These are phyloP conservation scores for Cytospora piceae DNA, from an alignment of 2,329 filamentous ascomycete species.

Conservation along the genomic window DNA sequence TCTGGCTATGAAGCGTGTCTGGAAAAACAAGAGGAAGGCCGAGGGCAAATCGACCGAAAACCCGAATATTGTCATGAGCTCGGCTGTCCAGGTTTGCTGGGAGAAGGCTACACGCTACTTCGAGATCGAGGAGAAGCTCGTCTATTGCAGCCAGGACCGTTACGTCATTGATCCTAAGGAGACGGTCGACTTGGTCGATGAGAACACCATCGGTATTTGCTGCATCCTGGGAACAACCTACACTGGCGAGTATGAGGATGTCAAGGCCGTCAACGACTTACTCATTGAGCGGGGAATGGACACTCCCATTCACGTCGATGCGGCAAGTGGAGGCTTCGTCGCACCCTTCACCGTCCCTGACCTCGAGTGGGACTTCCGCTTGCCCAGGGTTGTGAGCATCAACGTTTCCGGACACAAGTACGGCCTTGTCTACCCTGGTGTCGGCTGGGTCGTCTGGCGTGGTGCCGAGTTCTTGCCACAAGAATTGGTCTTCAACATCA, in stretches of 20 bases:
- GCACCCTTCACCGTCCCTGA: constrained; percentile 82
- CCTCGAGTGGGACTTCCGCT: constrained; percentile 88
- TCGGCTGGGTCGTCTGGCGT: constrained; percentile 93
- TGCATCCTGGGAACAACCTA: constrained; percentile 90
- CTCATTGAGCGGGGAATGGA: constrained; percentile 75
- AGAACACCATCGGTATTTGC: constrained; percentile 88
- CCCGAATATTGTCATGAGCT: constrained; percentile 95
- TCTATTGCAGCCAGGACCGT: constrained; percentile 64
- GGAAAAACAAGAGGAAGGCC: constrained; percentile 84
- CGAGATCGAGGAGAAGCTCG: constrained; percentile 87
- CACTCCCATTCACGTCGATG: constrained; percentile 63
- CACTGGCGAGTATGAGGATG: constrained; percentile 93
- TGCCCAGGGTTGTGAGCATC: constrained; percentile 88
- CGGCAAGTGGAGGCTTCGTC: constrained; percentile 50
- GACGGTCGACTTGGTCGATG: constrained; percentile 63
- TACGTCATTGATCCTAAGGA: constrained; percentile 67
- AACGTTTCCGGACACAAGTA: constrained; percentile 91
- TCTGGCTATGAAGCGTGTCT: constrained; percentile 92
- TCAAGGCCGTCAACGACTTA: constrained; percentile 89
- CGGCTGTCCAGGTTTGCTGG: constrained; percentile 96
- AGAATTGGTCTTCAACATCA: constrained; percentile 98
- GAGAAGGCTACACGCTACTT: constrained; percentile 91
- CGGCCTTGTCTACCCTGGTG: constrained; percentile 74
- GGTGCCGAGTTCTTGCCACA: constrained; percentile 80
- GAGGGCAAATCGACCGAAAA: constrained; percentile 78